Evolutionary conservation across 768 basidiomycete genomes (phyloP).

Genomic region (Auricularia sp.): DNA sequence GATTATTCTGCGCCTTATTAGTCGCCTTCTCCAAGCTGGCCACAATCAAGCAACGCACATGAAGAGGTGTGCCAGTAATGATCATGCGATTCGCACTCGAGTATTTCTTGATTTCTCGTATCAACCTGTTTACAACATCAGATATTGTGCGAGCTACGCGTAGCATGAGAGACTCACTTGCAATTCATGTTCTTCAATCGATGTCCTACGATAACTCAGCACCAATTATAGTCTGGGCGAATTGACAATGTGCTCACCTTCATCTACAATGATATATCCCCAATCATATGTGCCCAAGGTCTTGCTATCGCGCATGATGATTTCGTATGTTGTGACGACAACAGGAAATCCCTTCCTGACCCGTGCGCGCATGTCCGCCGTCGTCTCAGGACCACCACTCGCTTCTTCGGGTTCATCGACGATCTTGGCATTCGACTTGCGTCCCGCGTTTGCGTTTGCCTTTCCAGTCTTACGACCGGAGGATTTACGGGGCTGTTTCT

Average conservation of each 20-base stretch:
- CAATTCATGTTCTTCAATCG: constrained; percentile 91
- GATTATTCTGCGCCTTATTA: constrained; percentile 62
- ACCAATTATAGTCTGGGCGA: constrained; percentile 8
- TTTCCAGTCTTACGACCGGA: constrained; percentile 14
- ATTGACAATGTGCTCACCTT: constrained; percentile 28
- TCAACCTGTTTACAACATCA: constrained; percentile 34
- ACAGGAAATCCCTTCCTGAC: constrained; percentile 15
- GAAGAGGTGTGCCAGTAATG: constrained; percentile 90
- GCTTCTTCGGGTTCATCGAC: neutral
- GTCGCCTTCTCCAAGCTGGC: constrained; percentile 3
- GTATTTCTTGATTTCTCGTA: constrained; percentile 84
- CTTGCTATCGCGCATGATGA: constrained; percentile 74
- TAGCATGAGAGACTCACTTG: constrained; percentile 24
- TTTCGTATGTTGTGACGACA: constrained; percentile 79
- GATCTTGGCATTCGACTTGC: constrained; percentile 44
- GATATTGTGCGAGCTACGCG: constrained; percentile 5
- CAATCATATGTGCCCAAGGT: constrained; percentile 59
- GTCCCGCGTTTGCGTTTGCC: constrained; percentile 36
- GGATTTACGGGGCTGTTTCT: constrained; percentile 8
- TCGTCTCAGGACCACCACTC: neutral
- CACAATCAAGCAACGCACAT: constrained; percentile 41
- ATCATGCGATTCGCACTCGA: constrained; percentile 80
- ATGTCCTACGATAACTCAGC: constrained; percentile 39
- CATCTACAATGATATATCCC: constrained; percentile 94
- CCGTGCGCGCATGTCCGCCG: neutral